These are phyloP conservation scores for Stentor coeruleus DNA, from an alignment of 73 alveolate genomes.

Conservation along the genomic window DNA sequence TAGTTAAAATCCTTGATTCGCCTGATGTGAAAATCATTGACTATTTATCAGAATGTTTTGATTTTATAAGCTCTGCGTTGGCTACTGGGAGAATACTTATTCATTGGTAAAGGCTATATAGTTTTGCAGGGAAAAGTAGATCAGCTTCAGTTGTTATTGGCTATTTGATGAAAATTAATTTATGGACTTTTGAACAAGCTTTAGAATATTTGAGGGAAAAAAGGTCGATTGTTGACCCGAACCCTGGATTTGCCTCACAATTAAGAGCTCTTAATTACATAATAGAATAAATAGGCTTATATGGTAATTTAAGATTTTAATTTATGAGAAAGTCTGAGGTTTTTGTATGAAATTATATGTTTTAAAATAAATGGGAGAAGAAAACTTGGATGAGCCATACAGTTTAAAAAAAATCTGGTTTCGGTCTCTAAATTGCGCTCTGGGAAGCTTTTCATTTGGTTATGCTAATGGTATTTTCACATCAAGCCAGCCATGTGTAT, in stretches of 20 bases:
- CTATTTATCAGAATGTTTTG: neutral
- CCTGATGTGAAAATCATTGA: neutral
- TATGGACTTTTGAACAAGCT: neutral
- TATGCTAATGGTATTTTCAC: constrained; percentile 1
- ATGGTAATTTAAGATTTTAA: too few relatives aligned
- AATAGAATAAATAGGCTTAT: too few relatives aligned
- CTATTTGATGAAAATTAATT: neutral
- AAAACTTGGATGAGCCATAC: too few relatives aligned
- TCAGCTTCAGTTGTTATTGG: neutral
- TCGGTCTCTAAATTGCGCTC: neutral
- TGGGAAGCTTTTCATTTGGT: neutral
- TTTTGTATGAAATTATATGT: too few relatives aligned
- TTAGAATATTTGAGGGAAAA: neutral
- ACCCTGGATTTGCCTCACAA: neutral
- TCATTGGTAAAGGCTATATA: neutral
- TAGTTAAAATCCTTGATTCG: neutral
- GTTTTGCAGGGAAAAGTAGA: neutral
- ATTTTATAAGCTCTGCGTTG: neutral
- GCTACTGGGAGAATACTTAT: neutral
- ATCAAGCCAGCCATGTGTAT: neutral
- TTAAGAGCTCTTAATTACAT: too few relatives aligned
- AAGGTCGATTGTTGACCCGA: constrained; percentile 1
- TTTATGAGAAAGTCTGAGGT: too few relatives aligned
- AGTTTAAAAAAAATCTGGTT: neutral
- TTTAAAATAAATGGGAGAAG: too few relatives aligned